These are phyloP conservation scores for Galeopsis tetrahit DNA, from an alignment of 257 asterid genomes.

Conservation along the genomic window DNA sequence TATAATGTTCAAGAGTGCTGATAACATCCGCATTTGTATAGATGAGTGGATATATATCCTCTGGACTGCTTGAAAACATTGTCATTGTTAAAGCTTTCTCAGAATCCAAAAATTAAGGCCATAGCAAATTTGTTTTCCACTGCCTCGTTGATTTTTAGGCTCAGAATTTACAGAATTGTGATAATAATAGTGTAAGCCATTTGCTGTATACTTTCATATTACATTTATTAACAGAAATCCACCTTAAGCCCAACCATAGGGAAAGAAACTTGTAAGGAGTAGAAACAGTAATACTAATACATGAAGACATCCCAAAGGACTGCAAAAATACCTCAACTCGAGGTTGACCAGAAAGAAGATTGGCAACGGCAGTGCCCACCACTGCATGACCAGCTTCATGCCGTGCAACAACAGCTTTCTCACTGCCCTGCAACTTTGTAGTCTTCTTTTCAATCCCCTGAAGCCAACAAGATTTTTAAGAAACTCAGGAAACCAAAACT, in stretches of 20 bases:
- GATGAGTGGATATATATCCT: constrained; percentile 15
- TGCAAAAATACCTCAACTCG: constrained; percentile 82
- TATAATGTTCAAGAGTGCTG: background rate
- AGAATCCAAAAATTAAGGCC: constrained; percentile 1
- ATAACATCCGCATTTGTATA: background rate
- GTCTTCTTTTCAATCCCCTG: constrained; percentile 99
- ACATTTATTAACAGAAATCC: background rate
- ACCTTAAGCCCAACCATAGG: constrained; percentile 23
- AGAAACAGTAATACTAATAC: constrained; percentile 9
- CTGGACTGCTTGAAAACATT: background rate
- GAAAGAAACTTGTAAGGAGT: constrained; percentile 15
- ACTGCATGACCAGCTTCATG: constrained; percentile 99
- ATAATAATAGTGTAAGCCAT: constrained; percentile 3
- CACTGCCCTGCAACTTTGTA: constrained; percentile 86
- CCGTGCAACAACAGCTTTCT: constrained; percentile 97
- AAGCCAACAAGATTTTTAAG: constrained; percentile 19
- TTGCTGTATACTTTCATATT: background rate
- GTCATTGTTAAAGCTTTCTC: constrained; percentile 4
- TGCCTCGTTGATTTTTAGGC: constrained; percentile 8
- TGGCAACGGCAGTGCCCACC: constrained; percentile 98
- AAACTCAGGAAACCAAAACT: constrained; percentile 27
- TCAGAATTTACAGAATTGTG: background rate
- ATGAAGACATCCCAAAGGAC: constrained; percentile 19
- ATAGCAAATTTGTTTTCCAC: background rate
- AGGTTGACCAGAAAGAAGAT: constrained; percentile 94